Conservation (phyloP, 2,329 filamentous ascomycete species). For the Exophiala calicioides region DNA sequence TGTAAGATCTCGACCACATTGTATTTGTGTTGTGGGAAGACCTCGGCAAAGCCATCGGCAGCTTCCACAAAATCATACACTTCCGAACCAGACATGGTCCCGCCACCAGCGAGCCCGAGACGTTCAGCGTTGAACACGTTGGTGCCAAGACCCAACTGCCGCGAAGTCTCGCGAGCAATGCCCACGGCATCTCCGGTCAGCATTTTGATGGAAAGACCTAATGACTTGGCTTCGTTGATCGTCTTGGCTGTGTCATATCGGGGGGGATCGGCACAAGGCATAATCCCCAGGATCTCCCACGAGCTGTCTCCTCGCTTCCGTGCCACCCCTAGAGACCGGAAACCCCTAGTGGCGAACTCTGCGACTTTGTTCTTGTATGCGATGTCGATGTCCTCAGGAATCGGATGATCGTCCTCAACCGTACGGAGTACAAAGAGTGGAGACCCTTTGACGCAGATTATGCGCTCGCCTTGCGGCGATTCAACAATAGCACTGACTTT, state of each 20-base stretch:
- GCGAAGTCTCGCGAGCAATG: slow-evolving; percentile 88
- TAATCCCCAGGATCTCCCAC: slow-evolving; percentile 93
- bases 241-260: slow-evolving; percentile 89
- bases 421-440: slow-evolving; percentile 85
- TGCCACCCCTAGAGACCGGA: slow-evolving; percentile 89
- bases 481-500: slow-evolving; percentile 84
- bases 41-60: slow-evolving; percentile 91
- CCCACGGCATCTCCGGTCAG: slow-evolving; percentile 92
- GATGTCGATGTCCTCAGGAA: slow-evolving; percentile 73
- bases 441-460: slow-evolving; percentile 88
- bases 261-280: slow-evolving; percentile 90
- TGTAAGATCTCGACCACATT: slow-evolving; percentile 91
- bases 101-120: slow-evolving; percentile 80
- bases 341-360: slow-evolving; percentile 89
- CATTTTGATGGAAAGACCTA: slow-evolving; percentile 93
- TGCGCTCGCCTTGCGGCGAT: slow-evolving; percentile 78
- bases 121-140: slow-evolving; percentile 94
- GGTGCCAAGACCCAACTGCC: slow-evolving; percentile 85
- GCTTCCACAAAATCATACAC: slow-evolving; percentile 95
- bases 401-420: slow-evolving; percentile 79
- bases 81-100: slow-evolving; percentile 89
- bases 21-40: slow-evolving; percentile 95
- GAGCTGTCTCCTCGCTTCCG: slow-evolving; percentile 78
- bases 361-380: slow-evolving; percentile 91
- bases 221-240: slow-evolving; percentile 82